Conservation (phyloP, 2,329 filamentous ascomycete species). For the Trichoderma asperellum region DNA sequence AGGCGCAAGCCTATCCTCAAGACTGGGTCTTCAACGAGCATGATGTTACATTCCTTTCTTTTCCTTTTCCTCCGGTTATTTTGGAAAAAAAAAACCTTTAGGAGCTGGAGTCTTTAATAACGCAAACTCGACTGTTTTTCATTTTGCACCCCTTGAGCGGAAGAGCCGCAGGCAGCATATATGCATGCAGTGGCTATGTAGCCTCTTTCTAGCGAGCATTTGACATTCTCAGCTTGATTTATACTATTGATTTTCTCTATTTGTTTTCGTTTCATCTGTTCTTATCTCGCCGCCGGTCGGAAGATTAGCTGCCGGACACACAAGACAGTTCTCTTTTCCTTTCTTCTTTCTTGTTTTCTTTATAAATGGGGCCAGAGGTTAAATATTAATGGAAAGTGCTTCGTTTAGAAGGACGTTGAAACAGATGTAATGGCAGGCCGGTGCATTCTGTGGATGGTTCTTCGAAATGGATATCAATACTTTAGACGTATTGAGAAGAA, state of each 20-base stretch:
- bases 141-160: neutral
- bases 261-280: neutral
- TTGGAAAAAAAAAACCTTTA: neutral
- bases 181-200: neutral
- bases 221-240: neutral
- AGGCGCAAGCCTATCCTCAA: constrained; percentile 29
- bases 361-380: neutral
- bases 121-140: neutral
- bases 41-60: neutral
- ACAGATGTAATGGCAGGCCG: constrained; percentile 16
- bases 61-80: neutral
- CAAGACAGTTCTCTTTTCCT: neutral
- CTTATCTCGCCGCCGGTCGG: constrained; percentile 35
- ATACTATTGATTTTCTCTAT: neutral
- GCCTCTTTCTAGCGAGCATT: constrained; percentile 14
- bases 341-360: neutral
- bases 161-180: neutral
- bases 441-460: neutral
- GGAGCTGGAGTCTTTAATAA: neutral
- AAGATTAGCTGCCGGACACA: constrained; percentile 32
- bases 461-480: constrained; percentile 3
- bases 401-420: neutral
- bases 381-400: constrained; percentile 21
- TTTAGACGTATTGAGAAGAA: neutral
- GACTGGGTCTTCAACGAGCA: constrained; percentile 21